Conservation (phyloP, 106 monocot genomes). For the Phalaenopsis equestris region DNA sequence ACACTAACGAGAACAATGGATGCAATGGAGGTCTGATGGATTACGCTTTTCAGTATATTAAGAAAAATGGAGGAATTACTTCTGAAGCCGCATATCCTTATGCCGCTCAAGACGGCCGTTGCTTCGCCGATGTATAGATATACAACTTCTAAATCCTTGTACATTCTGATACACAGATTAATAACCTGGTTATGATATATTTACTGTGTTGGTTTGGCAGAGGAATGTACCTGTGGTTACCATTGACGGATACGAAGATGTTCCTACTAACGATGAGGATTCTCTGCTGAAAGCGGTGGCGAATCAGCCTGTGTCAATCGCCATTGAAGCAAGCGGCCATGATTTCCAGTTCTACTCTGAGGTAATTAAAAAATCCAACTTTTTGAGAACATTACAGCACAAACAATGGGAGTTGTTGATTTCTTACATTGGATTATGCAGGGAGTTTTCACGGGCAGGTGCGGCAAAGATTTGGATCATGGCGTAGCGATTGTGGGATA, state of each 20-base stretch:
- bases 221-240: constrained; percentile 5
- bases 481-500: constrained; percentile 44
- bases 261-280: constrained; percentile 31
- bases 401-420: not conserved
- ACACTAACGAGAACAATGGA: constrained; percentile 25
- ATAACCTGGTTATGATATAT: not conserved
- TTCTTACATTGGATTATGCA: not conserved
- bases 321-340: constrained; percentile 33
- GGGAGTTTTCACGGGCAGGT: constrained; percentile 38
- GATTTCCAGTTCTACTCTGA: constrained; percentile 53
- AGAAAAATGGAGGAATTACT: constrained; percentile 29
- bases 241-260: constrained; percentile 41
- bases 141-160: not conserved
- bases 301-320: constrained; percentile 40
- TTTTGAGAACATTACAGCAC: not conserved
- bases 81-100: constrained; percentile 39
- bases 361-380: not conserved
- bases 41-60: constrained; percentile 48
- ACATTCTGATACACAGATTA: too few species aligned
- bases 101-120: constrained; percentile 14
- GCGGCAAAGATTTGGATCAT: constrained; percentile 53
- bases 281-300: constrained; percentile 47
- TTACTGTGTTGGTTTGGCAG: constrained; percentile 6
- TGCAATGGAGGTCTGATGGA: constrained; percentile 42
- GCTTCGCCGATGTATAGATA: constrained; percentile 21